Base-by-base conservation (phyloP, 1,139 yeast genomes). In the Blastobotrys elegans region DNA sequence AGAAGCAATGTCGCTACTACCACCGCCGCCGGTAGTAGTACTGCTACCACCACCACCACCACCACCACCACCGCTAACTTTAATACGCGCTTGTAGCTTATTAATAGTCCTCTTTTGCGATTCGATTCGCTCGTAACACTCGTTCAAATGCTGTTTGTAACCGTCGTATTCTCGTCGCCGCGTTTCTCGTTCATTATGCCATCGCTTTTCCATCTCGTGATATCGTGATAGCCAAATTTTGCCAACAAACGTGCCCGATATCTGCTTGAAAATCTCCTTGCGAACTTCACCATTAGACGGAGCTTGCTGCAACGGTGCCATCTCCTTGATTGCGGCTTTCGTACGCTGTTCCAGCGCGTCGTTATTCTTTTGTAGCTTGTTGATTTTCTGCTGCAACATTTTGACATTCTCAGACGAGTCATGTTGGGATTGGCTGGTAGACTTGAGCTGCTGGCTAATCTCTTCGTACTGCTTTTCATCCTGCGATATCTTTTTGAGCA, bases 141-240 rank as follows among this genome's bases (percentile, higher is more conserved):
- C 50, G 18, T 44, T 46, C 17, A 52, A 46, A 39, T 52, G 50
- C 21, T 48, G 50, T 30, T 49, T 45, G 33, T 52, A 54, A 5
- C 53, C 50, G 8, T 52, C 53, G 43, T 47, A 51, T 30, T 54
- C 57, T 21, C 51, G 33, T 35, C 48, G 47, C 22, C 57, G 43
- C 2, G 53, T 51, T 34, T 53, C 56, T 4, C 54, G 49, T 34
- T 54, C 57, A 40, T 50, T 51, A 24, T 52, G 51, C 46, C 49
- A 54, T 18, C 53, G 43, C 17, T 46, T 36, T 43, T 54, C 53
- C 56, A 54, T 54, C 39, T 54, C 54, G n/a, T 49, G 50, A 20
- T 44, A 48, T 22, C 50, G 30, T 14, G 50, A 48, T 10, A 48
- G 43, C 50, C 50, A 48, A 4, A 48, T 26, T 30, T 45, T 41